These are phyloP conservation scores for Pseudopithomyces maydicus DNA, from an alignment of 2,329 filamentous ascomycete genomes.

Conservation along the genomic window DNA sequence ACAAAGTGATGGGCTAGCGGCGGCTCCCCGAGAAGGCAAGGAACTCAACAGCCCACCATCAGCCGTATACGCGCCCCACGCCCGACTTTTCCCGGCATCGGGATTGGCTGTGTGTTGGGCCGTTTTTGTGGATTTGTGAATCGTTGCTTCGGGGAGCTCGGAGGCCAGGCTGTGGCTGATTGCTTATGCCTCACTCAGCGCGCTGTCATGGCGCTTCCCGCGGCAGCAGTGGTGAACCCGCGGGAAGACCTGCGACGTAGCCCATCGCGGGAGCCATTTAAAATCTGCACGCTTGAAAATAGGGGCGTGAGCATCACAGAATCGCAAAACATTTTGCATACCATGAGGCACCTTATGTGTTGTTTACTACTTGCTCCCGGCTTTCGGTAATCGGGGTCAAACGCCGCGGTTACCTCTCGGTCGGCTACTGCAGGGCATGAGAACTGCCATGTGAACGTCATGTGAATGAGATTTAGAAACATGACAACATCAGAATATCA, in stretches of 20 bases:
- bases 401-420: not conserved
- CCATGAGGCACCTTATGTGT: not conserved
- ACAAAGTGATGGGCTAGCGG: not conserved
- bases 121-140: not conserved
- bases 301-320: not conserved
- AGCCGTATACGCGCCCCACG: not conserved
- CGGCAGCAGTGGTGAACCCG: not conserved
- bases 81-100: not conserved
- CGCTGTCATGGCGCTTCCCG: not conserved
- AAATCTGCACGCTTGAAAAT: not conserved
- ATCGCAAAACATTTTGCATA: no score
- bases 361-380: not conserved
- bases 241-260: not conserved
- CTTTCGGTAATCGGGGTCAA: not conserved
- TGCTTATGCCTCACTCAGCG: not conserved
- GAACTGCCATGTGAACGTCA: not conserved
- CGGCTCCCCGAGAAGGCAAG: constrained; percentile 1
- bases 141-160: not conserved
- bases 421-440: not conserved
- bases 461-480: not conserved
- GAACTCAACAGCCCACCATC: not conserved
- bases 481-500: not conserved
- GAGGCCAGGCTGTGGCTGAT: not conserved
- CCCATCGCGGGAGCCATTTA: not conserved
- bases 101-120: constrained; percentile 4